Evolutionary conservation across 176 grass and related monocot species (phyloP), one percentile per base, ranked within the genome.

Genomic region (Eleusine indica): DNA sequence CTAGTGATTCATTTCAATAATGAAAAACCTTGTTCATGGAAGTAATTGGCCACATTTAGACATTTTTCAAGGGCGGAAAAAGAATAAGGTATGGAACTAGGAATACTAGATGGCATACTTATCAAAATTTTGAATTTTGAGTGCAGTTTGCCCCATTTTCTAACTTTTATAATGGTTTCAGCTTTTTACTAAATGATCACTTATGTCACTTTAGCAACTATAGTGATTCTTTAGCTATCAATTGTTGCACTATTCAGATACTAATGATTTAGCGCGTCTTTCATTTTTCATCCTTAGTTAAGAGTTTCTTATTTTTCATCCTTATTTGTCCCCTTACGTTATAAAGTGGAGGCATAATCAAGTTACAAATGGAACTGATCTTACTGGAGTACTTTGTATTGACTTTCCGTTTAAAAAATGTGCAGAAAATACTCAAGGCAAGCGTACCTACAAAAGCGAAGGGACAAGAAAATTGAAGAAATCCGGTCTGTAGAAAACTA

Each of bases 401-500:
- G 35, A 70, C 3, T 73, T 65, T 49, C 67, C n/a, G 6, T 66
- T 80, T 77, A 82, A 80, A 68, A 63, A 77, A 77, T 54, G 4
- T 91, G 80, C 88, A 94, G 92, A 86, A 95, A 95, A 79, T 83
- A 82, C 73, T 98, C 95, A 66, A 98, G 92, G 88, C 95, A 94
- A 41, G 89, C 84, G 6, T 98, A 95, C 87, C 83, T 98, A 73
- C 84, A 85, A 75, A 98, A 95, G 73, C 84, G 95, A 81, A 90
- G 93, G 86, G 90, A 94, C 80, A 94, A 98, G 73, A 98, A 98
- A 84, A 86, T 98, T 18, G 74, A 91, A n/a, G 95, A 98, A 81
- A 87, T 98, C 51, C 87, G 83, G 94, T 97, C 80, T 69, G 87
- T 75, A 48, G 11, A 85, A 87, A 28, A 82, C 70, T 71, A 70